Conservation (phyloP, 192 early-diverging fungal species). For the Diversispora epigaea region DNA sequence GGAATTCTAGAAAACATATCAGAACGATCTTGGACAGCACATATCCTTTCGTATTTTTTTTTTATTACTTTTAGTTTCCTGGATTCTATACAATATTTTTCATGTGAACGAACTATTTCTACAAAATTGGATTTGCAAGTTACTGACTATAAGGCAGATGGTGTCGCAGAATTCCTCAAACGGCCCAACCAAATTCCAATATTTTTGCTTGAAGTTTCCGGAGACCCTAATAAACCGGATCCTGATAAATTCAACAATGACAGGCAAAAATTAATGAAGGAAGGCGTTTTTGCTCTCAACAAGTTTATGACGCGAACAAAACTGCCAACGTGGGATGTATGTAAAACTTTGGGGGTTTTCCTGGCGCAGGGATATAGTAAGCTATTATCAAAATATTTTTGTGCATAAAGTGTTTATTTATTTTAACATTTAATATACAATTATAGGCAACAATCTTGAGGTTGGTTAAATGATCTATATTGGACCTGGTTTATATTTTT, state of each 20-base stretch:
- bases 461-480: not conserved
- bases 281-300: conserved; percentile 2
- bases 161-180: conserved; percentile 3
- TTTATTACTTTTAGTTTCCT: conserved; percentile 8
- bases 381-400: conserved; percentile 1
- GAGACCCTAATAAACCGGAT: not conserved
- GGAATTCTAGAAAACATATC: not conserved
- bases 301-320: conserved; percentile 1
- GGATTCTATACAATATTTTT: conserved; percentile 14
- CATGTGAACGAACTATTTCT: conserved; percentile 7
- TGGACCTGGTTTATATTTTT: not conserved
- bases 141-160: conserved; percentile 9
- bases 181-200: conserved; percentile 1
- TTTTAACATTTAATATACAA: conserved; percentile 14
- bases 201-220: conserved; percentile 8
- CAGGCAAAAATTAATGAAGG: conserved; percentile 11
- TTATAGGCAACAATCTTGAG: not conserved
- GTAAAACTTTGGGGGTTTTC: not conserved
- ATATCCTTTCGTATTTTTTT: conserved; percentile 15
- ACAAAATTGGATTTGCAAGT: conserved; percentile 13
- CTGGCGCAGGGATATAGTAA: not conserved
- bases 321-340: not conserved
- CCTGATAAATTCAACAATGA: not conserved
- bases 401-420: conserved; percentile 7
- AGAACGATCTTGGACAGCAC: conserved; percentile 15